Evolutionary conservation across 1,139 yeast genomes (phyloP).

Genomic region (Kazachstania sp.): DNA sequence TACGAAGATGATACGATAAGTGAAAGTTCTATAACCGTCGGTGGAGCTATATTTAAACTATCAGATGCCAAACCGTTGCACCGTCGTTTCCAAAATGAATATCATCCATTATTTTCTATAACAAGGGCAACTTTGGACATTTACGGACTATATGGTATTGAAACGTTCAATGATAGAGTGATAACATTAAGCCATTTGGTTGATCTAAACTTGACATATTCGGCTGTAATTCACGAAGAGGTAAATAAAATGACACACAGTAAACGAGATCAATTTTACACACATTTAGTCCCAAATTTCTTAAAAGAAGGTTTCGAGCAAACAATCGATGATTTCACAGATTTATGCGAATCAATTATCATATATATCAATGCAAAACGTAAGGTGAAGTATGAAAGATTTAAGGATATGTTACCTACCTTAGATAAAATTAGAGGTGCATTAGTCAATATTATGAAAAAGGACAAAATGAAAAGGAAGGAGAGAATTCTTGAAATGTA

Average conservation of each 20-base stretch:
- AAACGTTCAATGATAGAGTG: conserved; percentile 39
- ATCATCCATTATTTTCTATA: conserved; percentile 5
- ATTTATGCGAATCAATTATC: conserved; percentile 2
- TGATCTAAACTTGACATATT: conserved; percentile 41
- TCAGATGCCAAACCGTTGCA: neutral
- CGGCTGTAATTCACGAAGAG: conserved; percentile 37
- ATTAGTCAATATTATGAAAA: conserved; percentile 10
- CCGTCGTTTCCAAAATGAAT: neutral
- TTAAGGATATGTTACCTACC: conserved; percentile 14
- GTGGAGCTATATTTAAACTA: neutral
- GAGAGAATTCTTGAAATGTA: conserved; percentile 13
- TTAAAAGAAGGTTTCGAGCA: conserved; percentile 18
- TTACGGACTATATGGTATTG: conserved; percentile 1
- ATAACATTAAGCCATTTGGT: conserved; percentile 39
- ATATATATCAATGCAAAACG: conserved; percentile 3
- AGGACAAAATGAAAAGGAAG: conserved; percentile 6
- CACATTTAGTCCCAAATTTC: conserved; percentile 18
- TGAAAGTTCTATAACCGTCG: neutral
- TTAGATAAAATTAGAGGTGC: conserved; percentile 16
- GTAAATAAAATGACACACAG: conserved; percentile 28
- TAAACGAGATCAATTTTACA: conserved; percentile 14
- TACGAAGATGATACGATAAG: neutral
- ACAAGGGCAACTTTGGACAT: conserved; percentile 15
- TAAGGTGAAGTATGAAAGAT: conserved; percentile 1
- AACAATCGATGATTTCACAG: conserved; percentile 11